A percentile compares a stretch with the other conserved stretches of the same genome.
Evolutionary conservation across 768 basidiomycete species (phyloP).

Genomic region (Pleurotus giganteus): DNA sequence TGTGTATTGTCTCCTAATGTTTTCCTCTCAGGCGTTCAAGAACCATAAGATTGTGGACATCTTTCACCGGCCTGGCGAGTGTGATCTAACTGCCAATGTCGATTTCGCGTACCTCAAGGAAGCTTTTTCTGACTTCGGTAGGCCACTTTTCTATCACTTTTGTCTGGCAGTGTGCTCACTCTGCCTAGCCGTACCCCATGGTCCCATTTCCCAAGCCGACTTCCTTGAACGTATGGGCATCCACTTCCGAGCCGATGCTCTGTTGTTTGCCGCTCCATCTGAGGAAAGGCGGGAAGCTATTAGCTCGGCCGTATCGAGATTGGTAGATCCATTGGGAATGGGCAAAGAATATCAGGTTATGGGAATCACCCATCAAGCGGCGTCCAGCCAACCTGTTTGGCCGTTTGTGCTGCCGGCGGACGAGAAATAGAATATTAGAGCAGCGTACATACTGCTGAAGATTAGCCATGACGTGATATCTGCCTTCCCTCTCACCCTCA

Average conservation of each 20-base stretch:
- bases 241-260: constrained; percentile 56
- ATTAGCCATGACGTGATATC: too few species aligned
- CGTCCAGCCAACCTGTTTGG: constrained; percentile 20
- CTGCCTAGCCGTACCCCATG: constrained; percentile 43
- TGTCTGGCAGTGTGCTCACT: not conserved
- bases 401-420: constrained; percentile 29
- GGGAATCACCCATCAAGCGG: constrained; percentile 40
- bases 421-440: not conserved
- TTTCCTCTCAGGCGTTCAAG: constrained; percentile 75
- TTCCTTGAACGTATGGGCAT: constrained; percentile 86
- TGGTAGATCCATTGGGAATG: constrained; percentile 85
- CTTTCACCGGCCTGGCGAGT: constrained; percentile 81
- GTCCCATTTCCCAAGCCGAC: constrained; percentile 69
- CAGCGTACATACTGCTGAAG: not conserved
- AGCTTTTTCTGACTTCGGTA: constrained; percentile 66
- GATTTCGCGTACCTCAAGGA: constrained; percentile 90
- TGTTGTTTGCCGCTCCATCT: constrained; percentile 49
- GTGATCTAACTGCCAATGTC: constrained; percentile 95
- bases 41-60: constrained; percentile 82
- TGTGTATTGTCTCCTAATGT: constrained; percentile 1
- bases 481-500: too few species aligned
- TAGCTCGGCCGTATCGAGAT: constrained; percentile 55
- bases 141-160: constrained; percentile 16
- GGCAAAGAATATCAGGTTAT: constrained; percentile 84
- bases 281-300: constrained; percentile 55